Evolutionary conservation across 257 asterid species (phyloP).

Genomic region (Mentha longifolia): DNA sequence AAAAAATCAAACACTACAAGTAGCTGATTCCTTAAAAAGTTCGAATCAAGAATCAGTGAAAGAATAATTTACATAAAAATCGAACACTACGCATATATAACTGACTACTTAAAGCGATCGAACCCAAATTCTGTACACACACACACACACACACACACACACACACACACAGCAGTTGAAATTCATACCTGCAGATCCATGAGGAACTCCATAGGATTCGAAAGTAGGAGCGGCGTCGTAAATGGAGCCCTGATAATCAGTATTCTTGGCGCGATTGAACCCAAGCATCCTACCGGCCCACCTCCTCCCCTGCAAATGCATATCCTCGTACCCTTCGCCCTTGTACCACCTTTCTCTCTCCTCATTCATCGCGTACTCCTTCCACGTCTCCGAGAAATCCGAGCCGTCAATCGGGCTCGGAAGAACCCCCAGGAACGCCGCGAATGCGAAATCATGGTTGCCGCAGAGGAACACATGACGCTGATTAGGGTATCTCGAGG

Average conservation of each 20-base stretch:
- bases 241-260: slow-evolving; percentile 79
- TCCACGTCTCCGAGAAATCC: slow-evolving; percentile 77
- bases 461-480: slow-evolving; percentile 87
- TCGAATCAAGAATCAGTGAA: not conserved
- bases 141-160: not conserved
- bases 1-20: not conserved
- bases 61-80: too few relatives aligned
- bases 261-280: slow-evolving; percentile 62
- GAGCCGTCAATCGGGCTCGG: slow-evolving; percentile 82
- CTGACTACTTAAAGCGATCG: not conserved
- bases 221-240: slow-evolving; percentile 90
- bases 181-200: slow-evolving; percentile 81
- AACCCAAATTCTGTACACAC: not conserved
- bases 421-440: slow-evolving; percentile 85
- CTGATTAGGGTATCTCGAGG: slow-evolving; percentile 74
- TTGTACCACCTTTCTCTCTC: slow-evolving; percentile 85
- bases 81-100: not conserved
- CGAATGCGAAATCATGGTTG: slow-evolving; percentile 85
- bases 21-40: not conserved
- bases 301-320: slow-evolving; percentile 94
- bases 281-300: slow-evolving; percentile 89
- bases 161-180: not conserved
- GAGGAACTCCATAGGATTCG: slow-evolving; percentile 83
- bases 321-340: slow-evolving; percentile 77
- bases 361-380: slow-evolving; percentile 78